Percentiles rank a stretch among this genome's conserved stretches.
phyloP scores from a whole-genome alignment of 306 rosid species.

The Astragalus glycyphyllos region DNA sequence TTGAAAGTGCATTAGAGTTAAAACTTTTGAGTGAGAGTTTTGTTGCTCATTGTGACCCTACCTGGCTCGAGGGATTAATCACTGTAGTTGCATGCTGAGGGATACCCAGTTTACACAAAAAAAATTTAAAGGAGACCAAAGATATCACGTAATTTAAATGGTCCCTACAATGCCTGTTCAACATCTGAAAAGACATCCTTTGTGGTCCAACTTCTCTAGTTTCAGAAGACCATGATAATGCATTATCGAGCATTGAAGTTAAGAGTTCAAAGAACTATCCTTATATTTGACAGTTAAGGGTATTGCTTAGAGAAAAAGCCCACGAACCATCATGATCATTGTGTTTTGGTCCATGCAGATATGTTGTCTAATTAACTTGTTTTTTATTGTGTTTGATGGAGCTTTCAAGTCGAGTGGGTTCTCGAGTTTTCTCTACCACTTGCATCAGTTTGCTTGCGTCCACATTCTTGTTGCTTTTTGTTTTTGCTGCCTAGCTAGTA shows the following conservation, averaged over 20 bases:
- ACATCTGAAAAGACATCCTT: conserved; percentile 67
- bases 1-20: too few species aligned
- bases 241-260: conserved; percentile 60
- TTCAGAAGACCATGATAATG: conserved; percentile 65
- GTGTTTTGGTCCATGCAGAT: conserved; percentile 45
- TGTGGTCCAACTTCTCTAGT: conserved; percentile 69
- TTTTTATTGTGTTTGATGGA: conserved; percentile 33
- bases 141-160: conserved; percentile 41
- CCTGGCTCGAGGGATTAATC: too few species aligned
- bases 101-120: too few species aligned
- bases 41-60: too few species aligned
- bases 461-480: conserved; percentile 49
- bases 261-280: conserved; percentile 60
- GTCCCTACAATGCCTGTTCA: conserved; percentile 59
- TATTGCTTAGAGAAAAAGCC: conserved; percentile 47
- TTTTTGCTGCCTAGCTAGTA: conserved; percentile 27
- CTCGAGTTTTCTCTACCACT: conserved; percentile 52
- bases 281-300: conserved; percentile 56
- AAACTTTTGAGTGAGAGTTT: too few species aligned
- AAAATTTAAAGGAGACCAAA: too few species aligned
- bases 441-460: conserved; percentile 42
- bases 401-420: conserved; percentile 39
- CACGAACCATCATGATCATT: conserved; percentile 51
- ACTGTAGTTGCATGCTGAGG: too few species aligned
- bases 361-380: conserved; percentile 35